Conservation (phyloP, 2,329 filamentous ascomycete species). For the Hirsutella rhossiliensis region DNA sequence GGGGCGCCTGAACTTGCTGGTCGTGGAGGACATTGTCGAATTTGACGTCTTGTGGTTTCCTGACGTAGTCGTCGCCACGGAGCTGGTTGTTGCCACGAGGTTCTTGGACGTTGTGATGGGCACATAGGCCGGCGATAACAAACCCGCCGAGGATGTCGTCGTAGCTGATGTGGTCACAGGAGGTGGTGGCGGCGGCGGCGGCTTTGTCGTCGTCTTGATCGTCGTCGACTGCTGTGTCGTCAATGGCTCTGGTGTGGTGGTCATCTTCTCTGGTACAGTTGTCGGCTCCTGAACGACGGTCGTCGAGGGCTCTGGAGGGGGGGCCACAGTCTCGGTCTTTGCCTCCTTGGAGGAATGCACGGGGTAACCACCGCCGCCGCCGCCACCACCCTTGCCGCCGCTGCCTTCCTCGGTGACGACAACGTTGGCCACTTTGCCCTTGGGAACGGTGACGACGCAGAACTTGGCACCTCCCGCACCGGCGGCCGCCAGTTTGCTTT, state of each 20-base stretch:
- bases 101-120: background rate
- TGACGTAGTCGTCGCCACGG: background rate
- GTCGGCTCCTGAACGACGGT: background rate
- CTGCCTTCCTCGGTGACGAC: conserved; percentile 42
- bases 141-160: background rate
- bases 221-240: background rate
- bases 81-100: background rate
- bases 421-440: conserved; percentile 54
- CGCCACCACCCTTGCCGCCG: background rate
- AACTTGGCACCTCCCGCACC: conserved; percentile 60
- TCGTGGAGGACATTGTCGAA: background rate
- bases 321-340: background rate
- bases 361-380: background rate
- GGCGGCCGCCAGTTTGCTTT: conserved; percentile 36
- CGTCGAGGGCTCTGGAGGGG: background rate
- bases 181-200: background rate
- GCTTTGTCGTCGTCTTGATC: background rate
- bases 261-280: background rate
- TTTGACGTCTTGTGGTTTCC: background rate
- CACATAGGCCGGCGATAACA: background rate
- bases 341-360: background rate
- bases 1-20: conserved; percentile 3
- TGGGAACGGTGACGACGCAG: conserved; percentile 65
- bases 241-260: background rate
- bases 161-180: background rate